Conservation (phyloP, 1,139 yeast species). For the Pneumocystis jirovecii region DNA sequence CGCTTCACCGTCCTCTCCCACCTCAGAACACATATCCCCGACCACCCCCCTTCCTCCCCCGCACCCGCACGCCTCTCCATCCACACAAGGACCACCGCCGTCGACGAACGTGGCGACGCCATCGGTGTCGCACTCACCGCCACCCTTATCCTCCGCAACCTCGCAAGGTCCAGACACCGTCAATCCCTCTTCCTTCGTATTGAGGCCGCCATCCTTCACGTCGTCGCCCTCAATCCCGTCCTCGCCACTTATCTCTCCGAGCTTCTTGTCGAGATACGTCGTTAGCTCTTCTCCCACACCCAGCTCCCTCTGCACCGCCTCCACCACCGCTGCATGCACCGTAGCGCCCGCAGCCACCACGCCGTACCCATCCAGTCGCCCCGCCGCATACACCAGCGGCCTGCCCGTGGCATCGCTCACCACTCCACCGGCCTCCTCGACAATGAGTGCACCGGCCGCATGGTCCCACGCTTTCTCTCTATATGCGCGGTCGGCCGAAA, state of each 20-base stretch:
- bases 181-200: neutral
- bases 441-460: constrained; percentile 82
- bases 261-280: neutral
- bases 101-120: constrained; percentile 19
- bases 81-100: constrained; percentile 12
- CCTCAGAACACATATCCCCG: constrained; percentile 17
- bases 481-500: constrained; percentile 63
- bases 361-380: constrained; percentile 56
- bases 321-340: too few relatives aligned
- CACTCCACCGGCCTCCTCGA: constrained; percentile 79
- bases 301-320: constrained; percentile 23
- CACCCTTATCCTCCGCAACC: constrained; percentile 25
- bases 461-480: constrained; percentile 98
- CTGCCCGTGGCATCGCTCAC: constrained; percentile 74
- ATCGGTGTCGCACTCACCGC: constrained; percentile 23
- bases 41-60: neutral
- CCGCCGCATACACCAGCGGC: constrained; percentile 74
- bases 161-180: neutral
- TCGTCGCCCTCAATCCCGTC: neutral
- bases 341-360: constrained; percentile 56
- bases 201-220: neutral
- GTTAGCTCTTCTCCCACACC: neutral
- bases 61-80: constrained; percentile 1
- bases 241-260: neutral
- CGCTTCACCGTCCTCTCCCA: constrained; percentile 14